phyloP scores from a whole-genome alignment of 148 eudicot genomes.

The Rhododendron williamsianum region DNA sequence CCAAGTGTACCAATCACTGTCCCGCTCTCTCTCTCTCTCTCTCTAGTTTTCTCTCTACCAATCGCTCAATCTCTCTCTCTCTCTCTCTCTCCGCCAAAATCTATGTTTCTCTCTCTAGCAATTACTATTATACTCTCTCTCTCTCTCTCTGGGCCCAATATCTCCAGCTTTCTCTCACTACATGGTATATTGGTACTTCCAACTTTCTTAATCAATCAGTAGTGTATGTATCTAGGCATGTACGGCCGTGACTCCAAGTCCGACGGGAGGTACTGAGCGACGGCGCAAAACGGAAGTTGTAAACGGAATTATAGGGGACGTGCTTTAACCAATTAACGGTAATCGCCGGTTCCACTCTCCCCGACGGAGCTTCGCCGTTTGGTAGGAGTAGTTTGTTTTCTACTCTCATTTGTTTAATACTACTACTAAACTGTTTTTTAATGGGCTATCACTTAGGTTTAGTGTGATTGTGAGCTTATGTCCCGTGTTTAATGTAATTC shows the following conservation, averaged over 20 bases:
- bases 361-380: neutral
- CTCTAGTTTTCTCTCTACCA: neutral
- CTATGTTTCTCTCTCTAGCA: constrained; percentile 3
- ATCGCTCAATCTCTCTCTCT: neutral
- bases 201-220: neutral
- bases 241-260: neutral
- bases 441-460: too few species aligned
- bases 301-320: neutral
- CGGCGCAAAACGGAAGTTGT: neutral
- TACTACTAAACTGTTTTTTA: too few species aligned
- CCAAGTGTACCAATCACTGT: constrained; percentile 10
- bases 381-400: neutral
- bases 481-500: too few species aligned
- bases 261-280: neutral
- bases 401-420: neutral
- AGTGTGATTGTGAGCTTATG: too few species aligned
- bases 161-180: neutral
- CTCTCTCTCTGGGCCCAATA: neutral
- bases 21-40: neutral
- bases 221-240: neutral
- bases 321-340: neutral
- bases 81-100: too few species aligned
- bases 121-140: neutral
- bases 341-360: neutral
- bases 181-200: neutral